Conservation (phyloP, 2,329 filamentous ascomycete species). For the Cordyceps militaris region DNA sequence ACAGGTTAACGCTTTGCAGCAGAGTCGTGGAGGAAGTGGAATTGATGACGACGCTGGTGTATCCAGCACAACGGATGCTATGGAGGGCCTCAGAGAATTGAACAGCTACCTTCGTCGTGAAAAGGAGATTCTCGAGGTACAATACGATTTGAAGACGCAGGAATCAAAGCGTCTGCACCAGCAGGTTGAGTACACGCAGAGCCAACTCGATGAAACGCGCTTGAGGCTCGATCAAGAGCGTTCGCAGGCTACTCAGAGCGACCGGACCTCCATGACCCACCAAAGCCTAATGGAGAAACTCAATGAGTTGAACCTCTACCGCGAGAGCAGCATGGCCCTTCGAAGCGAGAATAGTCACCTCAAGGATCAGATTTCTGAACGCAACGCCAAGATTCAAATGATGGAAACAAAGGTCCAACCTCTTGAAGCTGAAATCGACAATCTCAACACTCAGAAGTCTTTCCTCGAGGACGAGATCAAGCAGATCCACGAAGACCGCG, state of each 20-base stretch:
- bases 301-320: constrained; percentile 90
- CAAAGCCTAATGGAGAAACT: constrained; percentile 91
- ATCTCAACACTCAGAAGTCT: constrained; percentile 73
- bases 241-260: constrained; percentile 63
- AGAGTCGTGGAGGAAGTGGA: constrained; percentile 54
- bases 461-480: constrained; percentile 83
- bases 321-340: constrained; percentile 87
- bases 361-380: constrained; percentile 68
- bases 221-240: constrained; percentile 89
- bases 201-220: constrained; percentile 80
- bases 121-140: constrained; percentile 97
- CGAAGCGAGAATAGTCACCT: constrained; percentile 79
- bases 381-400: constrained; percentile 66
- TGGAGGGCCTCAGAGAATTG: constrained; percentile 78
- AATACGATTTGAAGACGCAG: constrained; percentile 81
- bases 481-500: constrained; percentile 82
- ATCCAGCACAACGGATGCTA: constrained; percentile 48
- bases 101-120: constrained; percentile 88
- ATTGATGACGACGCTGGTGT: constrained; percentile 47
- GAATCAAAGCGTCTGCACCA: constrained; percentile 85
- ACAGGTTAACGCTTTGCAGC: constrained; percentile 74
- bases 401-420: constrained; percentile 72
- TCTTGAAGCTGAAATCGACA: constrained; percentile 69
- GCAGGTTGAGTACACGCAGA: constrained; percentile 79
- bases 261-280: constrained; percentile 68